These are phyloP conservation scores for Chrysanthemum makinoi DNA, from an alignment of 129 eudicot species.

Conservation along the genomic window DNA sequence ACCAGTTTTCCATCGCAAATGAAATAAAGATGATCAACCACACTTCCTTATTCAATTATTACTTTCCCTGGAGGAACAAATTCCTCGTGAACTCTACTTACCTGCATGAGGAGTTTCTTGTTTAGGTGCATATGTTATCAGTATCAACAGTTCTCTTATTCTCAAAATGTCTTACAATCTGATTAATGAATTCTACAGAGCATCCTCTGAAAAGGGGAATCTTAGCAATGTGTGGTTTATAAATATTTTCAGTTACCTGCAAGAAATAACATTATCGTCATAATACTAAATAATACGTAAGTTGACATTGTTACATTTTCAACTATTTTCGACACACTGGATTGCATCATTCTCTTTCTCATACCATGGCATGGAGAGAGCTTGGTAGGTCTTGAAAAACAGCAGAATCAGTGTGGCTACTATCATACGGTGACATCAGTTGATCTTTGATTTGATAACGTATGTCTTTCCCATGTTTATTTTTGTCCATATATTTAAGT, in stretches of 20 bases:
- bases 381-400: conserved; percentile 83
- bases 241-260: conserved; percentile 76
- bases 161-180: conserved; percentile 49
- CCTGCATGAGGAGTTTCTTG: not conserved
- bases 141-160: not conserved
- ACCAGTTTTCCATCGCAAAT: conserved; percentile 85
- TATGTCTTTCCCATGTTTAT: conserved; percentile 5
- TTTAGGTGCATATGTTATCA: not conserved
- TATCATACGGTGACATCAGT: not conserved
- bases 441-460: conserved; percentile 14
- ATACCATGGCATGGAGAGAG: conserved; percentile 85
- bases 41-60: conserved; percentile 82
- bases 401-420: conserved; percentile 26
- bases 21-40: conserved; percentile 87
- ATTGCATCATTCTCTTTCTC: not conserved
- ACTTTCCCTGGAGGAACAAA: conserved; percentile 94
- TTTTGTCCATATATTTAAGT: conserved; percentile 7
- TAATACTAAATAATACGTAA: not conserved
- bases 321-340: not conserved
- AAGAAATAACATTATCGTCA: conserved; percentile 15
- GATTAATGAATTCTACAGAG: conserved; percentile 74
- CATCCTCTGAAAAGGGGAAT: conserved; percentile 77
- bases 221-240: conserved; percentile 50
- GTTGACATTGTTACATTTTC: not conserved
- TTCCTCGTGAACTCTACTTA: conserved; percentile 68